A percentile compares a stretch with the other conserved stretches of the same genome.
phyloP scores from a whole-genome alignment of 352 stramenopile species.

The Aphanomyces cochlioides region DNA sequence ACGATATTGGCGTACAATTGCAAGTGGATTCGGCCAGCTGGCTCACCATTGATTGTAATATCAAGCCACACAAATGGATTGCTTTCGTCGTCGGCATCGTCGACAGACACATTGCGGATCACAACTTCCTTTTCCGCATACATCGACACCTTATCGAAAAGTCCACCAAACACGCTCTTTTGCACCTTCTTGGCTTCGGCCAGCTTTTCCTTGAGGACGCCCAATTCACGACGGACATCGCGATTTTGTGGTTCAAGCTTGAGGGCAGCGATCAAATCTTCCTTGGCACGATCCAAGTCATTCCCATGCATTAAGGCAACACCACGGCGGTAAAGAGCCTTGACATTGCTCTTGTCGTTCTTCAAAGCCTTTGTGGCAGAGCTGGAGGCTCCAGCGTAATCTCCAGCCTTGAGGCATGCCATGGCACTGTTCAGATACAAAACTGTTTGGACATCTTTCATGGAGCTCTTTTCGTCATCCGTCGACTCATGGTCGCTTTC shows the following conservation, averaged over 20 bases:
- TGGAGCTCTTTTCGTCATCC: slow-evolving; percentile 78
- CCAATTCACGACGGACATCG: slow-evolving; percentile 74
- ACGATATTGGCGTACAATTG: slow-evolving; percentile 95
- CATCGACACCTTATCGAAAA: slow-evolving; percentile 96
- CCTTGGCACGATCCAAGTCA: slow-evolving; percentile 82
- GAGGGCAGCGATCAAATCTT: slow-evolving; percentile 76
- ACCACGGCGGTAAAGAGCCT: slow-evolving; percentile 81
- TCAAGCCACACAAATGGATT: slow-evolving; percentile 99
- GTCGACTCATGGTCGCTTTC: slow-evolving; percentile 83
- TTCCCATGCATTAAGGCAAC: slow-evolving; percentile 81
- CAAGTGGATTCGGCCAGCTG: slow-evolving; percentile 91
- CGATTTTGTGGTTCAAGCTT: slow-evolving; percentile 80
- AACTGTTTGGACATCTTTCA: slow-evolving; percentile 87
- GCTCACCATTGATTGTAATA: slow-evolving; percentile 89
- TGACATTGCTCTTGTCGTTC: slow-evolving; percentile 77
- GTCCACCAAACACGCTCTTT: slow-evolving; percentile 93
- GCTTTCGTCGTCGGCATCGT: slow-evolving; percentile 60
- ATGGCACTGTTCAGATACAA: slow-evolving; percentile 92
- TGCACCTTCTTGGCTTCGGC: slow-evolving; percentile 92
- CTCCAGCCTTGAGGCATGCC: slow-evolving; percentile 90
- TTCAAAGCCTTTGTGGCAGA: slow-evolving; percentile 74
- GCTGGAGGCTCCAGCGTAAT: slow-evolving; percentile 87
- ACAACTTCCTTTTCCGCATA: slow-evolving; percentile 95
- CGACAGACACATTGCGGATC: slow-evolving; percentile 37
- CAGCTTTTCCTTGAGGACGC: slow-evolving; percentile 76